These are phyloP conservation scores for Fusarium musae DNA, from an alignment of 2,329 filamentous ascomycete genomes.

Conservation along the genomic window DNA sequence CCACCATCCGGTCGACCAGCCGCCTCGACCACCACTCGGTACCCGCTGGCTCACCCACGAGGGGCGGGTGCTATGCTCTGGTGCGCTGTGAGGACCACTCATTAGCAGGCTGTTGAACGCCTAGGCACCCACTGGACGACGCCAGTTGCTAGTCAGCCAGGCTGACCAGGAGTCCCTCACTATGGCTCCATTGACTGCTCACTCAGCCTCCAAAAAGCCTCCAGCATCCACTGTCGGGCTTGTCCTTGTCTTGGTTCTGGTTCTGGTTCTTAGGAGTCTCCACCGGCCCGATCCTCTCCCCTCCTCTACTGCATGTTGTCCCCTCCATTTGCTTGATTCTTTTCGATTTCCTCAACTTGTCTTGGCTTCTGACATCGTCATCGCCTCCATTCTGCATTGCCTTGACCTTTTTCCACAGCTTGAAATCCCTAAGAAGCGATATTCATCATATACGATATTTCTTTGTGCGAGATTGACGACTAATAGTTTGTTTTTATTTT, in stretches of 20 bases:
- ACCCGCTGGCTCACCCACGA: slow-evolving; percentile 38
- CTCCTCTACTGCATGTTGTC: slow-evolving; percentile 35
- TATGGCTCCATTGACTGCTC: slow-evolving; percentile 20
- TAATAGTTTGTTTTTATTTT: slow-evolving; percentile 39
- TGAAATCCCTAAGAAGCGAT: slow-evolving; percentile 18
- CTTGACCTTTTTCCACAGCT: slow-evolving; percentile 9
- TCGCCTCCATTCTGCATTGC: slow-evolving; percentile 32
- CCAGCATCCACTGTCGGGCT: slow-evolving; percentile 23
- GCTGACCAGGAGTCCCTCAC: slow-evolving; percentile 39
- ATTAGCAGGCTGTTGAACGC: slow-evolving; percentile 37
- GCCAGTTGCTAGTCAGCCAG: slow-evolving; percentile 37
- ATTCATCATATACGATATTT: slow-evolving; percentile 17
- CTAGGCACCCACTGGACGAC: slow-evolving; percentile 37
- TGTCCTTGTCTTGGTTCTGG: slow-evolving; percentile 35
- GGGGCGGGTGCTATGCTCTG: slow-evolving; percentile 30
- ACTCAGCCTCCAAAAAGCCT: slow-evolving; percentile 30
- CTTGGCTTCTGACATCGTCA: slow-evolving; percentile 41
- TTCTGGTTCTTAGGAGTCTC: slow-evolving; percentile 26
- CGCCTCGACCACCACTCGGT: slow-evolving; percentile 30
- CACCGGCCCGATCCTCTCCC: slow-evolving; percentile 41
- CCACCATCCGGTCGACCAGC: slow-evolving; percentile 29
- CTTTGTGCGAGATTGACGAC: slow-evolving; percentile 33
- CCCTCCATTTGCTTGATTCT: slow-evolving; percentile 42
- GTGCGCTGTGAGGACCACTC: slow-evolving; percentile 26
- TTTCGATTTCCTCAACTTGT: slow-evolving; percentile 38